phyloP scores from a whole-genome alignment of 129 eudicot genomes.

The Tanacetum coccineum region DNA sequence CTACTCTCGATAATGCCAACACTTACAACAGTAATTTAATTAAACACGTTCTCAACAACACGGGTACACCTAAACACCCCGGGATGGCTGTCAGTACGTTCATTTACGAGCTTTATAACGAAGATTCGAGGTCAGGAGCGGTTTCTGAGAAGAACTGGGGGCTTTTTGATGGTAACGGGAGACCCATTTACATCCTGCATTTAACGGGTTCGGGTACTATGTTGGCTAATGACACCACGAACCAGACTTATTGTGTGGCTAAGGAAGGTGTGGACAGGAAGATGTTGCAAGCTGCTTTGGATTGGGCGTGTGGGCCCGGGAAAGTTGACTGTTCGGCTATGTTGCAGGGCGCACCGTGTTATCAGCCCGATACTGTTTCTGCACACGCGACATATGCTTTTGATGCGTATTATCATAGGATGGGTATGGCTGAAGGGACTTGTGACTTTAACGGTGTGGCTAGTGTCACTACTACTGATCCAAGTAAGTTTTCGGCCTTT shows the following conservation, averaged over 20 bases:
- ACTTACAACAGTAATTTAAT: slow-evolving; percentile 81
- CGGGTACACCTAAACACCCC: slow-evolving; percentile 87
- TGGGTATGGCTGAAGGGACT: no score
- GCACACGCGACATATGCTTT: slow-evolving; percentile 72
- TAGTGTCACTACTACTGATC: slow-evolving; percentile 85
- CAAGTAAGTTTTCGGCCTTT: slow-evolving; percentile 76
- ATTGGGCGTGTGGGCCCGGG: no score
- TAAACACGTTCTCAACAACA: slow-evolving; percentile 54
- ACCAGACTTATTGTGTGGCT: slow-evolving; percentile 68
- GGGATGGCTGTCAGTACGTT: slow-evolving; percentile 69
- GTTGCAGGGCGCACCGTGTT: no score
- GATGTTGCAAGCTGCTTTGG: no score
- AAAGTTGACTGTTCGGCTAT: no score
- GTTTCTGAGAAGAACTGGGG: slow-evolving; percentile 86
- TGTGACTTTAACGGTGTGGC: no score
- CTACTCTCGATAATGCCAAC: slow-evolving; percentile 67
- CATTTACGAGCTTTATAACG: slow-evolving; percentile 84
- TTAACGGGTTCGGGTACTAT: slow-evolving; percentile 51
- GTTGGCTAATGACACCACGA: slow-evolving; percentile 56
- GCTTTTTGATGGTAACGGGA: slow-evolving; percentile 53
- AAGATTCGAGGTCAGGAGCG: slow-evolving; percentile 53
- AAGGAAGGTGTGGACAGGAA: slow-evolving; percentile 53
- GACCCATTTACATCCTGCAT: slow-evolving; percentile 52
- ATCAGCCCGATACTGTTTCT: slow-evolving; percentile 60
- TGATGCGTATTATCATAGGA: slow-evolving; percentile 63